A percentile compares a stretch with the other conserved stretches of the same genome.
These are phyloP conservation scores for Seiridium cupressi DNA, from an alignment of 2,329 filamentous ascomycete genomes.

Conservation along the genomic window DNA sequence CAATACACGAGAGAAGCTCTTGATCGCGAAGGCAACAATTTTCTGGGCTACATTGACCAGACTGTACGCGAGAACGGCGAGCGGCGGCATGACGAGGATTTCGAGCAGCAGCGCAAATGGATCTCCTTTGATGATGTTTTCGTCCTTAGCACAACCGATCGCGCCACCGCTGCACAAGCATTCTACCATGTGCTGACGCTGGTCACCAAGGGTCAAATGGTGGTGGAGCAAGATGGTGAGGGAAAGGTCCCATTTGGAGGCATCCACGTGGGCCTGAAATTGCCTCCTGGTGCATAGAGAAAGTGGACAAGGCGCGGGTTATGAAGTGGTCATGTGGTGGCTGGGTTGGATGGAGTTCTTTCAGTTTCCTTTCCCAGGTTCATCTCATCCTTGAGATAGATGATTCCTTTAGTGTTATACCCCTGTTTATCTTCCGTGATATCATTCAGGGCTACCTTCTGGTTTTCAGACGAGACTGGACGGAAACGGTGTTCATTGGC, in stretches of 20 bases:
- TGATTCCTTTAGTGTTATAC: neutral
- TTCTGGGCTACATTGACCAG: constrained; percentile 41
- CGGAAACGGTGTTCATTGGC: too few species aligned
- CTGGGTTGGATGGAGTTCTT: too few species aligned
- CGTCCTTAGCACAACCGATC: constrained; percentile 50
- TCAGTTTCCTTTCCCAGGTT: neutral
- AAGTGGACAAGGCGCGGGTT: too few species aligned
- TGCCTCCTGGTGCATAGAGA: neutral
- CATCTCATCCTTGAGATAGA: neutral
- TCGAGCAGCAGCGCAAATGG: constrained; percentile 35
- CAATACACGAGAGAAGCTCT: constrained; percentile 27
- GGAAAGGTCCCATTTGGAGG: constrained; percentile 40
- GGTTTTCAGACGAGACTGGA: too few species aligned
- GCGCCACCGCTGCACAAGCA: constrained; percentile 68
- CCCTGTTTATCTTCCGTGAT: too few species aligned
- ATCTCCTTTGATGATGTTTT: constrained; percentile 71
- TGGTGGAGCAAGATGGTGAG: constrained; percentile 57
- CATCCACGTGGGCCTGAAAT: constrained; percentile 42
- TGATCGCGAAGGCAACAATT: constrained; percentile 44
- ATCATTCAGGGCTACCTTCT: too few species aligned
- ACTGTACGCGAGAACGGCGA: constrained; percentile 28
- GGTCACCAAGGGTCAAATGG: constrained; percentile 62
- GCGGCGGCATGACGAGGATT: constrained; percentile 26
- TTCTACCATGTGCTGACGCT: constrained; percentile 73
- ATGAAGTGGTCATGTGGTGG: too few species aligned